Evolutionary conservation across 2,329 filamentous ascomycete genomes (phyloP), one percentile per base, ranked within the genome.

Genomic region (Colletotrichum sidae): DNA sequence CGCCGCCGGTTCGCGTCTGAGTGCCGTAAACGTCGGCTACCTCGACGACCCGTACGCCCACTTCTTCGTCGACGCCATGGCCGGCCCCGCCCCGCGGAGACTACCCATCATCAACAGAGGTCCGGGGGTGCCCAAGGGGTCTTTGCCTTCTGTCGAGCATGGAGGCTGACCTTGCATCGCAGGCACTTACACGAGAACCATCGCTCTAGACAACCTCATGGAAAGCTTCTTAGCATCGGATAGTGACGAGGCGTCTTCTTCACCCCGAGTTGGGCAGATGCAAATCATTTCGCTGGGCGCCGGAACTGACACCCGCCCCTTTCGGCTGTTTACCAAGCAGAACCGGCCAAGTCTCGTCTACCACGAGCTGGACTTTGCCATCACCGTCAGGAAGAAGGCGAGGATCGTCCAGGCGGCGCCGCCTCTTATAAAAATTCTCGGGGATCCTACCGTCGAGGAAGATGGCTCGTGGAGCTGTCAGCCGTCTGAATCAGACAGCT

Each of bases 81-180:
- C 78, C 50, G 83, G 81, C 65, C 79, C 83, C 13, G 72, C 82
- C 2, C 81, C 87, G 11, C 86, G 92, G 69, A 85, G 95, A 63
- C 84, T 96, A 68, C 96, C 96, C 55, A 92, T 99, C 68, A 97
- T 99, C 73, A 98, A 99, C 75, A 84, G 95, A 87, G 95, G 95
- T 93, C 77, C 69, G 25, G 25, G 25, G 25, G 81, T 70, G 55
- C 59, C 46, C 47, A 57, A 25, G 25, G 42, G 41, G 59, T 63
- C 59, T 63, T 25, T 25, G 25, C 58, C 63, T 66, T 59, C 65
- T 67, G 56, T 65, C 69, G 46, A 66, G 33, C 57, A 67, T 70
- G 52, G 59, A 55, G 50, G 47, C 53, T 68, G 60, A 68, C 49
- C 51, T 53, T 69, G 50, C 63, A 56, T 53, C 42, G n/a, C 70